A percentile compares a stretch with the other conserved stretches of the same genome.
phyloP scores from a whole-genome alignment of 2,329 filamentous ascomycete genomes.

The Aureobasidium lini region DNA sequence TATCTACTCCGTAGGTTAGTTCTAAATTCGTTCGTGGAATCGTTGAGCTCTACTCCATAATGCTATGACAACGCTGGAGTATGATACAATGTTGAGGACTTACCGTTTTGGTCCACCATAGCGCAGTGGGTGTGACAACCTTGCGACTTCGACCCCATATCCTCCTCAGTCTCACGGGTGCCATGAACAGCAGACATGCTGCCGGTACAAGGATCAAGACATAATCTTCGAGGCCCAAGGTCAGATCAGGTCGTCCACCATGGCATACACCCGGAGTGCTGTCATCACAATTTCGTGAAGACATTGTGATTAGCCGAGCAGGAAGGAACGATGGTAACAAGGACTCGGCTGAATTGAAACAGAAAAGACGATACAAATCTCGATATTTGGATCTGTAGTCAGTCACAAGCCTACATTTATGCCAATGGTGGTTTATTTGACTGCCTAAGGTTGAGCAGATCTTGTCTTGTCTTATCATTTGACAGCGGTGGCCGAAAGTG shows the following conservation, averaged over 20 bases:
- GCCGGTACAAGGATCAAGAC: constrained; percentile 23
- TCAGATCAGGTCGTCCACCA: constrained; percentile 19
- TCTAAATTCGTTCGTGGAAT: neutral
- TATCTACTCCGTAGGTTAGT: neutral
- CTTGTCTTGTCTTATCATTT: neutral
- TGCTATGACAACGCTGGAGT: too few species aligned
- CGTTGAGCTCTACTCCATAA: too few species aligned
- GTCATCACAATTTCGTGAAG: neutral
- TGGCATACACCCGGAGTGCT: neutral
- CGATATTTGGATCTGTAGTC: neutral
- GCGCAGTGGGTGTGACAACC: constrained; percentile 19
- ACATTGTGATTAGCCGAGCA: neutral
- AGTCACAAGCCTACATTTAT: neutral
- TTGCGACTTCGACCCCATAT: constrained; percentile 19
- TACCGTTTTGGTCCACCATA: constrained; percentile 21
- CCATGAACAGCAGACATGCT: constrained; percentile 21
- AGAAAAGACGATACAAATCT: neutral
- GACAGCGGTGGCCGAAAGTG: neutral
- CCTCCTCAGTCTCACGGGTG: constrained; percentile 23
- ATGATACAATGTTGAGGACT: neutral
- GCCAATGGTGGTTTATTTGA: neutral
- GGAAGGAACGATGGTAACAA: neutral
- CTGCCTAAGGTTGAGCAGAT: constrained; percentile 10
- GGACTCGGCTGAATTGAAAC: neutral
- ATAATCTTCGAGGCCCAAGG: constrained; percentile 25